Base-by-base conservation (phyloP, 163 green algal genomes). In the Coccomyxa subellipsoidea region DNA sequence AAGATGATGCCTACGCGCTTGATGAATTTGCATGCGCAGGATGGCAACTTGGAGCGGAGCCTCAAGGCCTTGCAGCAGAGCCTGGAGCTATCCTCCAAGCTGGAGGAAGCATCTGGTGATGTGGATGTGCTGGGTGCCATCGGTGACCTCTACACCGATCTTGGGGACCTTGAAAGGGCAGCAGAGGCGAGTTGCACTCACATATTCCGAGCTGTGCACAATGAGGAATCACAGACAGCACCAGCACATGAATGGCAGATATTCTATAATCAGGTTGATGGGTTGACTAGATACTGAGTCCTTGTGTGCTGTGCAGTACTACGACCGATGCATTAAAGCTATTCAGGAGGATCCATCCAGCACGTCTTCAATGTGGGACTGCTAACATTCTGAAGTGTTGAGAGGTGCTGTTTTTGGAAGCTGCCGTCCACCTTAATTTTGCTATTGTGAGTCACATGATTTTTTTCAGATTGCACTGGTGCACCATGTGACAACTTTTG, bases 91-190 rank as follows among this genome's bases (percentile, higher is more conserved):
- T 83, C 77, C 34, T 34, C 47, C 7, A 34, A 82, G 32, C 25
- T 85, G 40, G 77, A 39, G 12, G 82, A 85, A 25, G 40, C 38
- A 31, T 35, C 29, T 0, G 34, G 69, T 34, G 81, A 85, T 66
- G 69, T 53, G 35, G 82, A 85, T n/a, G 53, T 82, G 34, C 54
- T 85, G 40, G 82, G 82, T 9, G 82, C 77, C 31, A 82, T 85
- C 71, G 82, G 59, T n/a, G 82, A 85, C 38, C 31, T 80, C 0
- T 83, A 80, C 47, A 77, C 82, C 66, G 77, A 85, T 23, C 31
- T 83, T 27, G 82, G 82, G n/a, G 70, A 85, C 69, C 69, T 85
- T 4, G 82, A 85, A 27, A 69, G 76, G 31, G 82, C 82, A 75
- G 82, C 69, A 23, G 35, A 84, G 75, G 81, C 78, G 35, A 35